These are phyloP conservation scores for Inonotus hispidus DNA, from an alignment of 1,284 basidiomycete genomes.

Conservation along the genomic window DNA sequence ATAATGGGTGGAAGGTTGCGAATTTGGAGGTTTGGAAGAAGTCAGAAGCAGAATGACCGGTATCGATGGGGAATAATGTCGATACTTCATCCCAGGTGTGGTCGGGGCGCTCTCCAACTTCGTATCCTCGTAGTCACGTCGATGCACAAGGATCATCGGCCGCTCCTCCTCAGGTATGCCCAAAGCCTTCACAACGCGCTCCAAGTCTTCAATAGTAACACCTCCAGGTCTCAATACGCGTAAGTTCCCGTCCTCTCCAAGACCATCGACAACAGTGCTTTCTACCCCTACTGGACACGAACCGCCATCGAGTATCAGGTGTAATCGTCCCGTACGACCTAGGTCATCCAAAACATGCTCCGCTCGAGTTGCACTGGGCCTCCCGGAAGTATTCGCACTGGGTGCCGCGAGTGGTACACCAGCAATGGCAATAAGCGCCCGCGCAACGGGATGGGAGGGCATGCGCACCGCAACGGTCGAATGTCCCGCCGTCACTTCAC, in stretches of 20 bases:
- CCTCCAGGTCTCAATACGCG: slow-evolving; percentile 91
- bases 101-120: slow-evolving; percentile 73
- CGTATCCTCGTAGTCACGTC: slow-evolving; percentile 66
- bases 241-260: slow-evolving; percentile 65
- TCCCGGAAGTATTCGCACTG: slow-evolving; percentile 92
- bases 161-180: slow-evolving; percentile 25
- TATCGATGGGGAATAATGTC: slow-evolving; percentile 90
- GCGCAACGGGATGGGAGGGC: slow-evolving; percentile 90
- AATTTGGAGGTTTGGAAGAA: slow-evolving; percentile 34
- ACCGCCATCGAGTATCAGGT: slow-evolving; percentile 90
- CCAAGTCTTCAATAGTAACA: slow-evolving; percentile 85
- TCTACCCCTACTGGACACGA: slow-evolving; percentile 88
- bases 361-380: slow-evolving; percentile 92
- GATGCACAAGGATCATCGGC: slow-evolving; percentile 67
- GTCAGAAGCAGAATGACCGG: slow-evolving; percentile 76
- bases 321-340: slow-evolving; percentile 53
- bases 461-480: slow-evolving; percentile 89
- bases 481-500: slow-evolving; percentile 72
- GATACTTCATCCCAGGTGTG: slow-evolving; percentile 99
- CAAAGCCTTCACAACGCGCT: slow-evolving; percentile 48
- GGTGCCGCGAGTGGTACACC: slow-evolving; percentile 87
- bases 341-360: slow-evolving; percentile 84
- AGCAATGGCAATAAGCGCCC: slow-evolving; percentile 79
- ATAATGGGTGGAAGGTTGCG: slow-evolving; percentile 27
- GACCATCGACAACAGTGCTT: slow-evolving; percentile 92